Evolutionary conservation across 305 asterid species (phyloP).

Genomic region (Fraxinus xanthoxyloides): DNA sequence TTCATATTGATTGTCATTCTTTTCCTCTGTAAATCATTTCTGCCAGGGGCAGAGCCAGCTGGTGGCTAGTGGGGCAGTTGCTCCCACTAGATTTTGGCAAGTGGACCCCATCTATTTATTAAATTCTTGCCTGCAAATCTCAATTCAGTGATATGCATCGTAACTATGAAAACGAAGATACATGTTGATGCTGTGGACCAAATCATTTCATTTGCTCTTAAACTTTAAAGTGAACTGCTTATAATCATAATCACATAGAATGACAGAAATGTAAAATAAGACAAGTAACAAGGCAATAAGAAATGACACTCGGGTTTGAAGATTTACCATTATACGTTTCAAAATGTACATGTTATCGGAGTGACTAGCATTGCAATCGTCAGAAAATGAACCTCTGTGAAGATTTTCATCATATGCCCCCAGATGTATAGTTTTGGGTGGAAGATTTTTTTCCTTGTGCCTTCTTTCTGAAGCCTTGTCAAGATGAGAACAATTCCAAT

Average conservation of each 20-base stretch:
- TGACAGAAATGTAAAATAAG: background rate
- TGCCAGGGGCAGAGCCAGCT: background rate
- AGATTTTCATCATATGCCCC: slow-evolving; percentile 42
- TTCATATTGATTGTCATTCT: background rate
- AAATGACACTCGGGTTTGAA: slow-evolving; percentile 10
- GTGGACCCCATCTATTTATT: background rate
- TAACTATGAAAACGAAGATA: background rate
- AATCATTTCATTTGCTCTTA: background rate
- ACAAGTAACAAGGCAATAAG: slow-evolving; percentile 10
- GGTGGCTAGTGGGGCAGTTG: background rate
- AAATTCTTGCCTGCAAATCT: background rate
- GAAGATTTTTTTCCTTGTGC: slow-evolving; percentile 33
- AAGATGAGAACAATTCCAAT: slow-evolving; percentile 81
- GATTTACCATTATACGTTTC: slow-evolving; percentile 93
- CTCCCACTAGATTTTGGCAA: background rate
- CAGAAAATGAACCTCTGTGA: slow-evolving; percentile 30
- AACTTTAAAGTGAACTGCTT: background rate
- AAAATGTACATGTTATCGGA: slow-evolving; percentile 68
- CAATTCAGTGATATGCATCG: background rate
- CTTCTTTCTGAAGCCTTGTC: slow-evolving; percentile 38
- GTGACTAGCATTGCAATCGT: slow-evolving; percentile 42
- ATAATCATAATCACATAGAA: background rate
- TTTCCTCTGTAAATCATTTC: background rate
- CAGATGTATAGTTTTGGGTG: slow-evolving; percentile 30
- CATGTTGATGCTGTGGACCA: background rate